phyloP scores from a whole-genome alignment of 495 filamentous ascomycete species.

The Aspergillus diversus region DNA sequence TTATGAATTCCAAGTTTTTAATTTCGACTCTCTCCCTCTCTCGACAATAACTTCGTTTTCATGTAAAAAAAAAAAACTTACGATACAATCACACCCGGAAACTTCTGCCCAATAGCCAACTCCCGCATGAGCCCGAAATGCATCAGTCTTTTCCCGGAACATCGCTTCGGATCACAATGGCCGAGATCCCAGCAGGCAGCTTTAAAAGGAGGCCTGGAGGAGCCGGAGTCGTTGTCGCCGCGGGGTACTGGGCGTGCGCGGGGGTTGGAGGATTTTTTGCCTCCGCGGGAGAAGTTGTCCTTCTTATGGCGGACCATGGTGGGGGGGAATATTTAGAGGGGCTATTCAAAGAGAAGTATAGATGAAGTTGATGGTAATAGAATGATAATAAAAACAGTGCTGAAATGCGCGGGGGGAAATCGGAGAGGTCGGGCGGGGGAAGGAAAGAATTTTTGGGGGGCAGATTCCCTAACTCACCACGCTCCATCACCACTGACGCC shows the following conservation, averaged over 20 bases:
- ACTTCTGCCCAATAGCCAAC: conserved; percentile 87
- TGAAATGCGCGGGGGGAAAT: background rate
- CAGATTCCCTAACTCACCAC: background rate
- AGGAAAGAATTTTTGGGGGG: background rate
- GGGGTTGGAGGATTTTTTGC: conserved; percentile 63
- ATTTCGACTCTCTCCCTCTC: background rate
- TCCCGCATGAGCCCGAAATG: conserved; percentile 91
- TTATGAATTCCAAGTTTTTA: background rate
- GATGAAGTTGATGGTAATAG: background rate
- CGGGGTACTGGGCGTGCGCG: conserved; percentile 51
- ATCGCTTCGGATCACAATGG: conserved; percentile 96
- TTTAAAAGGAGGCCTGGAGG: conserved; percentile 69
- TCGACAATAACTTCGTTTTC: background rate
- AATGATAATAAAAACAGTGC: background rate
- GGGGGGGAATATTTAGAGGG: background rate
- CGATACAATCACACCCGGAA: conserved; percentile 88
- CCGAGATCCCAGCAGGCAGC: conserved; percentile 97
- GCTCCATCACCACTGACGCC: conserved; percentile 12
- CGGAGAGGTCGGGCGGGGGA: background rate
- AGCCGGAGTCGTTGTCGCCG: conserved; percentile 41
- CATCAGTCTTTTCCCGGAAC: conserved; percentile 93
- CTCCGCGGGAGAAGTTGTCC: conserved; percentile 74
- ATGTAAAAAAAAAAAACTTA: conserved; percentile 34
- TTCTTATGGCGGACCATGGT: conserved; percentile 90
- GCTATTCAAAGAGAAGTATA: background rate